phyloP scores from a whole-genome alignment of 192 early-diverging fungal species.

The Podila horticola region DNA sequence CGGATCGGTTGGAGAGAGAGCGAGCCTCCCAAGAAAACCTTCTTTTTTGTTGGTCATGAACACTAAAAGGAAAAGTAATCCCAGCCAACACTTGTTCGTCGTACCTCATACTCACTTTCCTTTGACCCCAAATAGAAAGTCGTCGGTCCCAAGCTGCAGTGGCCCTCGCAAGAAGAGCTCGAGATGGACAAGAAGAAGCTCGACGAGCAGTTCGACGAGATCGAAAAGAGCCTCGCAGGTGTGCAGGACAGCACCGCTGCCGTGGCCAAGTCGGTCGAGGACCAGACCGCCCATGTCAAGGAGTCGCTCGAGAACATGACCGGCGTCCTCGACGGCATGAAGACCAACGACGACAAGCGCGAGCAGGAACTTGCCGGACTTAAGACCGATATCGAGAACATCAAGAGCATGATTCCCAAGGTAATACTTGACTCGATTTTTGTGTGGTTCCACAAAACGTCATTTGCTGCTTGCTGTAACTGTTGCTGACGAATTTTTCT shows the following conservation, averaged over 20 bases:
- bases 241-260: slow-evolving; percentile 45
- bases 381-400: slow-evolving; percentile 77
- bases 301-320: slow-evolving; percentile 74
- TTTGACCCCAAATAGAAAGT: slow-evolving; percentile 60
- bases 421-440: slow-evolving; percentile 54
- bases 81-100: neutral
- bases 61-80: neutral
- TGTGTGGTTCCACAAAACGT: neutral
- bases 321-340: slow-evolving; percentile 67
- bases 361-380: slow-evolving; percentile 78
- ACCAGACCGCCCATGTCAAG: slow-evolving; percentile 78
- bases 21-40: neutral
- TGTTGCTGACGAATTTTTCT: neutral
- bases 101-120: slow-evolving; percentile 9
- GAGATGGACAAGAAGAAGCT: slow-evolving; percentile 76
- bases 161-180: slow-evolving; percentile 73
- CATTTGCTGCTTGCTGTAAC: neutral
- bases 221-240: slow-evolving; percentile 50
- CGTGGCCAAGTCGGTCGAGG: slow-evolving; percentile 67
- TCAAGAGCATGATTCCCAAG: slow-evolving; percentile 80
- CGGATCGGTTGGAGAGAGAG: slow-evolving; percentile 11
- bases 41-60: slow-evolving; percentile 5
- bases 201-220: slow-evolving; percentile 68
- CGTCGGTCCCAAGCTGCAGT: slow-evolving; percentile 67
- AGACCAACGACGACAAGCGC: slow-evolving; percentile 69